phyloP scores from a whole-genome alignment of 1,139 yeast species.

The Pichia sp. region DNA sequence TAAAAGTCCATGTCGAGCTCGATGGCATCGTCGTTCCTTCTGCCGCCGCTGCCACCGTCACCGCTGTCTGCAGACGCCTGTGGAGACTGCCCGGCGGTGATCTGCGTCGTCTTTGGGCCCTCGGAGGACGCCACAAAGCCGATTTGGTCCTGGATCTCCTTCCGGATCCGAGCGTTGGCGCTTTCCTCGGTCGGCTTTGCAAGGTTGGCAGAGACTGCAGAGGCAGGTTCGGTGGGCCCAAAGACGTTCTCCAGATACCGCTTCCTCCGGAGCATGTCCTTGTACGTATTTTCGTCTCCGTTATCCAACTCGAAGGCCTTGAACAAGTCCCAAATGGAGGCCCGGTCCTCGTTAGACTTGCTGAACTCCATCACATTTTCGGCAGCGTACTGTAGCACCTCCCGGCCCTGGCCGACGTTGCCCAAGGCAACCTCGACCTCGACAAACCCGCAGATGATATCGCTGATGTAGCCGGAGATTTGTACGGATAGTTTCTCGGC shows the following conservation, averaged over 20 bases:
- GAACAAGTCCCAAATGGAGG: constrained; percentile 46
- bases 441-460: constrained; percentile 32
- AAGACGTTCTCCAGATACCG: constrained; percentile 36
- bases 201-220: constrained; percentile 18
- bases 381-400: constrained; percentile 48
- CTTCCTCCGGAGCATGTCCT: constrained; percentile 67
- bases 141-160: constrained; percentile 37
- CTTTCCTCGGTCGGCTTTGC: not conserved
- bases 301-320: constrained; percentile 63
- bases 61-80: not conserved
- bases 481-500: constrained; percentile 37
- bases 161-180: constrained; percentile 14
- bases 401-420: constrained; percentile 58
- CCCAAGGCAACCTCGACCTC: constrained; percentile 41
- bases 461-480: constrained; percentile 25
- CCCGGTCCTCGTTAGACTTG: constrained; percentile 17
- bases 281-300: constrained; percentile 70
- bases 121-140: constrained; percentile 53
- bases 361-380: constrained; percentile 35
- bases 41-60: constrained; percentile 9
- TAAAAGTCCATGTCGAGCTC: constrained; percentile 51
- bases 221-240: constrained; percentile 17
- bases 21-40: constrained; percentile 59
- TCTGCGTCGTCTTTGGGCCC: constrained; percentile 30
- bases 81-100: constrained; percentile 18